Base-by-base conservation (phyloP, 164 flowering plant genomes). In the Magnolia changhungtana region DNA sequence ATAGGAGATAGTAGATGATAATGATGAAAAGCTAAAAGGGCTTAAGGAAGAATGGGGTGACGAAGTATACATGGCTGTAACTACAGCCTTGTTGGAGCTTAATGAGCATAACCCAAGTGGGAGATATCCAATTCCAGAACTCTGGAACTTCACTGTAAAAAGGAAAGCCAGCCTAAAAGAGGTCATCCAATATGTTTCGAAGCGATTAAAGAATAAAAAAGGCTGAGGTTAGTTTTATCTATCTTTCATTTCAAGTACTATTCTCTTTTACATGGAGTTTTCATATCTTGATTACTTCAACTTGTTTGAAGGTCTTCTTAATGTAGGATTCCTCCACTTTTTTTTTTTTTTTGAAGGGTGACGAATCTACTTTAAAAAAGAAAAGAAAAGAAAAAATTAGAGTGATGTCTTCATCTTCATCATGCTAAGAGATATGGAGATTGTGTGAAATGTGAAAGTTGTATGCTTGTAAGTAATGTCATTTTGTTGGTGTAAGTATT, bases 51-150 rank as follows among this genome's bases (percentile, higher is more conserved):
- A 84, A 5, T 61, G 77, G 75, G 93, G 90, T 19, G 82, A 78
- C 0, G 88, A 79, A 59, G 86, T 72, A 2, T 85, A 80, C 75
- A 75, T 69, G 18, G 88, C 89, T 10, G 87, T 89, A 55, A 49
- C 75, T 8, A 20, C 84, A 11, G 86, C 91, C 37, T 37, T 88
- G 78, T 68, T 63, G 75, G 88, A 88, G 77, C 72, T 85, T 49
- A 90, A 90, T 50, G 88, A 87, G 69, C 86, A 84, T 77, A 90
- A 90, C 49, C 88, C 91, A 8, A 90, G 90, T 67, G 90, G 91
- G n/a, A 76, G 89, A 66, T 89, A 84, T 24, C 52, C 78, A 68
- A 77, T 78, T 18, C 71, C 84, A 20, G 91, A 90, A 66, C 64
- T 88, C 20, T 90, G 91, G 93, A 88, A 87, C 77, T 82, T 78